Evolutionary conservation across 208 protist species (phyloP).

Genomic region (Leishmania mexicana): DNA sequence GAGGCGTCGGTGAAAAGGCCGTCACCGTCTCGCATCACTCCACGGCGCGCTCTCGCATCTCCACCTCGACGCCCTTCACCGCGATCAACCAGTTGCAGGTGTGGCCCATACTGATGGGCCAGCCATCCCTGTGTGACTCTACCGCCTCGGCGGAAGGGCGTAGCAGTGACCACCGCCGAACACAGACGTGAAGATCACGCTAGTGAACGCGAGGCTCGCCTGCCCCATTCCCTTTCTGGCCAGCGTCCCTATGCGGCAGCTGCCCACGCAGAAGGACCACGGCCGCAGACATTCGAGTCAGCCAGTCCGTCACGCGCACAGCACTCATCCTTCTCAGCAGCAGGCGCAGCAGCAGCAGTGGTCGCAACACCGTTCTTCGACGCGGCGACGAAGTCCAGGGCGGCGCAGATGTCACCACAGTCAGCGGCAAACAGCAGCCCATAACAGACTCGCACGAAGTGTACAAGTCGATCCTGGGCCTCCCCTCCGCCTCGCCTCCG

Average conservation of each 20-base stretch:
- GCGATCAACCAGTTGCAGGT: background rate
- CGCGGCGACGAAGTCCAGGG: slow-evolving; percentile 16
- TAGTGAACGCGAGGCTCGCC: slow-evolving; percentile 19
- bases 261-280: slow-evolving; percentile 23
- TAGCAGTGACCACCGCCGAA: slow-evolving; percentile 21
- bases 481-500: slow-evolving; percentile 29
- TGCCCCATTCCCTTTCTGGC: slow-evolving; percentile 18
- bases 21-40: slow-evolving; percentile 23
- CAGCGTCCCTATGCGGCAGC: slow-evolving; percentile 6
- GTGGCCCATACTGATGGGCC: slow-evolving; percentile 40
- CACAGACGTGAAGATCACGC: slow-evolving; percentile 28
- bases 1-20: slow-evolving; percentile 6
- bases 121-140: slow-evolving; percentile 20
- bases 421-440: slow-evolving; percentile 12
- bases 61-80: slow-evolving; percentile 5
- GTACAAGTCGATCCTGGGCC: slow-evolving; percentile 25
- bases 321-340: slow-evolving; percentile 18
- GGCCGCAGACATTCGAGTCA: no score
- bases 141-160: slow-evolving; percentile 36
- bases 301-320: slow-evolving; percentile 11
- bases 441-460: slow-evolving; percentile 24
- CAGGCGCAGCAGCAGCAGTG: slow-evolving; percentile 7
- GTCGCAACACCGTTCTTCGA: background rate
- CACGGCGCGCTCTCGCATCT: slow-evolving; percentile 14
- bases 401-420: slow-evolving; percentile 4